Percentiles rank a stretch among this genome's conserved stretches.
phyloP scores from a whole-genome alignment of 2,329 filamentous ascomycete genomes.

The Cytospora piceae region DNA sequence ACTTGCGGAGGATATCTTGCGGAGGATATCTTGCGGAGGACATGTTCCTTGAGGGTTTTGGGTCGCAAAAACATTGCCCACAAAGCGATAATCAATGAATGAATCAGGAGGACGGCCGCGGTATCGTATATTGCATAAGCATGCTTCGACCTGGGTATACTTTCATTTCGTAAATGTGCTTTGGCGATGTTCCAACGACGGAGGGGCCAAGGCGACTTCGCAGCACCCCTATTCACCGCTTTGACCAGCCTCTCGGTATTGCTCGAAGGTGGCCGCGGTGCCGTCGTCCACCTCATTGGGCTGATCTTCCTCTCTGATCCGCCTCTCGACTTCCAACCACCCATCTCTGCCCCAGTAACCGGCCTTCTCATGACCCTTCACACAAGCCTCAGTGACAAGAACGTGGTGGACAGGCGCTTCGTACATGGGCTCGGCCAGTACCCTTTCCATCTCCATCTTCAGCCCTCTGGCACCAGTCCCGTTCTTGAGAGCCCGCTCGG shows the following conservation, averaged over 20 bases:
- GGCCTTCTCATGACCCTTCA: conserved; percentile 63
- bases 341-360: conserved; percentile 72
- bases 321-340: conserved; percentile 68
- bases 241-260: conserved; percentile 41
- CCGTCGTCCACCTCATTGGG: conserved; percentile 16
- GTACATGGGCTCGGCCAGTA: conserved; percentile 80
- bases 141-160: not conserved
- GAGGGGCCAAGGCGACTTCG: no score
- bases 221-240: conserved; percentile 36
- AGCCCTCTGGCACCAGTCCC: conserved; percentile 79
- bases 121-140: not conserved
- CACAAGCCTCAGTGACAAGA: conserved; percentile 71
- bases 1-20: no score
- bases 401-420: conserved; percentile 78
- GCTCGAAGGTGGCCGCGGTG: conserved; percentile 33
- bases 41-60: not conserved
- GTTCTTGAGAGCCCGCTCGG: conserved; percentile 63
- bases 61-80: not conserved
- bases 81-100: not conserved
- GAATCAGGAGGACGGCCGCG: not conserved
- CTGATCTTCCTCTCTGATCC: conserved; percentile 66
- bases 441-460: conserved; percentile 79
- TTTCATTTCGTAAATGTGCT: not conserved
- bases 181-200: not conserved
- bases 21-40: no score